Base-by-base conservation (phyloP, 495 filamentous ascomycete genomes). In the Hypoxylon lenormandii region DNA sequence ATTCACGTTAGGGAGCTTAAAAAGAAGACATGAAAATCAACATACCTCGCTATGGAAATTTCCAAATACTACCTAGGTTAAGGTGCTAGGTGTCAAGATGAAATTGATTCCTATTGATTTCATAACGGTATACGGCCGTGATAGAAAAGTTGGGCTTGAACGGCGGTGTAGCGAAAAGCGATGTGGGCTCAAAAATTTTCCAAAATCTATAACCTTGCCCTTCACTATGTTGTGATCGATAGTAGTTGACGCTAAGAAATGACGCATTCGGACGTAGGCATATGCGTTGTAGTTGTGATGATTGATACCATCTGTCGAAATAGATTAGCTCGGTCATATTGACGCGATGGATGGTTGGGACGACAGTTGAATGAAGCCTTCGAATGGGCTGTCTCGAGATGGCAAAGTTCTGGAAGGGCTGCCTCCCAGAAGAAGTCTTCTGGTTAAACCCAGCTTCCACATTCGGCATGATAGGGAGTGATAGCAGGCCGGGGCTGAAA, bases 401-500 rank as follows among this genome's bases (percentile, higher is more conserved):
- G 54, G 50, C 37, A 60, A 36, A 53, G 11, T 57, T 61, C 37
- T 58, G 30, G 19, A 65, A 36, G 16, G 21, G 28, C 42, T 36
- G 12, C n/a, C 28, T 19, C 46, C 55, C 12, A 18, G 15, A 60
- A 60, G 52, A 46, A 46, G 33, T 18, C 5, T 57, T 28, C 26
- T 45, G 1, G 19, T 51, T 37, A 3, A 33, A 42, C 16, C 15
- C 30, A 70, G 52, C 68, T 71, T 66, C 62, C 58, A 16, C 16
- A 58, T 71, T 62, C 37, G 62, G 68, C 26, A 42, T 62, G 57
- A 45, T 11, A 22, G n/a, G 46, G 12, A 38, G 16, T 21, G 30
- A 33, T 33, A 33, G 30, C 4, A 33, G 10, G 30, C 30, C 40
- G 62, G 57, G 49, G 40, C 15, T 54, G 26, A 48, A 62, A 51